Base-by-base conservation (phyloP, 1,284 basidiomycete species). In the Limonomyces culmigenus region DNA sequence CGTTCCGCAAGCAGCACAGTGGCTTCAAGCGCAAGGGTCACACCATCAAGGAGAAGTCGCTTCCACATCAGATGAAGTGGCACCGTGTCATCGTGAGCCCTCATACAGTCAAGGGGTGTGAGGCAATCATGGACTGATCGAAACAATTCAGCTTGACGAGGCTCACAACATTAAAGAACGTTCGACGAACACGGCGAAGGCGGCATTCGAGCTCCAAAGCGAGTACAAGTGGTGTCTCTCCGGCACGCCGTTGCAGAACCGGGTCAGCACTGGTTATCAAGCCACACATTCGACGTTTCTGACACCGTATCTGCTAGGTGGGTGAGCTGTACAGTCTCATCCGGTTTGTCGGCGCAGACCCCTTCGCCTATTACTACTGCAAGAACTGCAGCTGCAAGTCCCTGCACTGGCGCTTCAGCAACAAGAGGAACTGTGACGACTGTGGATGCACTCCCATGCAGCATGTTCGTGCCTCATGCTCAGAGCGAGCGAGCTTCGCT, bases 91-190 rank as follows among this genome's bases (percentile, higher is more conserved):
- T 80, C n/a, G n/a, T 18, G 76, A 74, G 42, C 19, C 23, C 31
- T 29, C 36, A 14, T 25, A 33, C 5, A n/a, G 32, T 12, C 17
- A 14, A 15, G 41, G 19, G 20, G 19, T 25, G 15, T 32, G 20
- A 32, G 27, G 19, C 32, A 30, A 5, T 39, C 25, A 27, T 46
- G 15, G 42, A 48, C 12, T 23, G 27, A 5, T 36, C 14, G 41
- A 83, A n/a, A n/a, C n/a, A n/a, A n/a, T n/a, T n/a, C n/a, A n/a
- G 79, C 73, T 98, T 30, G 95, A 98, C 48, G 95, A 98, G 59
- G 93, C 93, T 5, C 95, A 99, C 56, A 96, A 95, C 52, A 98
- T 95, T 62, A 93, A 92, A 53, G 93, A 98, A 52, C 74, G 95
- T 12, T 60, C 76, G 1, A 93, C 89, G 1, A 97, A 96, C 51